Percentiles rank a stretch among this genome's conserved stretches.
Evolutionary conservation across 2,329 filamentous ascomycete species (phyloP).

Genomic region (Fusarium palustre): DNA sequence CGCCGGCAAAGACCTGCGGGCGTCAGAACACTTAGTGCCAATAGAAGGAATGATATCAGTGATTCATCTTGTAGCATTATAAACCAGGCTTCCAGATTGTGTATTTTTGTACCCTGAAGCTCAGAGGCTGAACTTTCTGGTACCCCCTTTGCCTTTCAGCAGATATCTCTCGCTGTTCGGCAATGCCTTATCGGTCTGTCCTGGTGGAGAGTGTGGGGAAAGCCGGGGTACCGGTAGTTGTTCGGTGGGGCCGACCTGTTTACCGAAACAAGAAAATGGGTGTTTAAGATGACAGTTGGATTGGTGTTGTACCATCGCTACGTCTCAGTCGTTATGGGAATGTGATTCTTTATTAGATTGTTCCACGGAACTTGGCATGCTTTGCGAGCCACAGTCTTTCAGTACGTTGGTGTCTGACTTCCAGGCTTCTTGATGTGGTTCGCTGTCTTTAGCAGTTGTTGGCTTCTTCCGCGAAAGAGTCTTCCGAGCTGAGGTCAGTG

Average conservation of each 20-base stretch:
- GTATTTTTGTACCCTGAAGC: background rate
- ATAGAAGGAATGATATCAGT: background rate
- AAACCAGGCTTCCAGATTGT: background rate
- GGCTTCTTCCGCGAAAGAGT: background rate
- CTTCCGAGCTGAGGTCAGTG: slow-evolving; percentile 9
- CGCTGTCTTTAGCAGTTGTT: slow-evolving; percentile 2
- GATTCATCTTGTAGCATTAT: background rate
- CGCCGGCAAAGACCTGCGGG: background rate
- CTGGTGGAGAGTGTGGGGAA: slow-evolving; percentile 21
- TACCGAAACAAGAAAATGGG: slow-evolving; percentile 8
- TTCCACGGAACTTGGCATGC: slow-evolving; percentile 24
- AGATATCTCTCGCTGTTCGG: background rate
- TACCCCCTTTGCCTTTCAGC: background rate
- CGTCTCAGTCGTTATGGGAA: slow-evolving; percentile 31
- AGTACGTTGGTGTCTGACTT: slow-evolving; percentile 9
- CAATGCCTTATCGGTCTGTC: slow-evolving; percentile 4
- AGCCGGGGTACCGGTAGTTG: slow-evolving; percentile 25
- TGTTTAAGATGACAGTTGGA: background rate
- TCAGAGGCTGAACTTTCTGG: background rate
- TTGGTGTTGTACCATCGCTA: background rate
- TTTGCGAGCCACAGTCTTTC: slow-evolving; percentile 25
- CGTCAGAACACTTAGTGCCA: background rate
- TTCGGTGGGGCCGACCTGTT: slow-evolving; percentile 12
- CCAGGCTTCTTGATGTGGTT: slow-evolving; percentile 16
- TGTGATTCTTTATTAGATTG: slow-evolving; percentile 23